Evolutionary conservation across 2,329 filamentous ascomycete genomes (phyloP).

Genomic region (Calonectria hongkongensis): DNA sequence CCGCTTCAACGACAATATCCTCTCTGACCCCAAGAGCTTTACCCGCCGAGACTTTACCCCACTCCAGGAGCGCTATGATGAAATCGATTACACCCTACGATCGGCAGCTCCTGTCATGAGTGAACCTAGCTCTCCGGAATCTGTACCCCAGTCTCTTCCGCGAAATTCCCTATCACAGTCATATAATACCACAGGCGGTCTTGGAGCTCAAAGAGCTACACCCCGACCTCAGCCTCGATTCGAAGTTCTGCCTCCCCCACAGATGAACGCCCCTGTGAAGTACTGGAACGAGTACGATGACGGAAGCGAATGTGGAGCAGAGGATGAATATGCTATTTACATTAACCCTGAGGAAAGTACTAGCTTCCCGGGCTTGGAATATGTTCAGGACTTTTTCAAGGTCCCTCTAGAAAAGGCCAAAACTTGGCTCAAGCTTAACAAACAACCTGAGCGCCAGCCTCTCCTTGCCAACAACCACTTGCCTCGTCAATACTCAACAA

Average conservation of each 20-base stretch:
- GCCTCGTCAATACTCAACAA: conserved; percentile 57
- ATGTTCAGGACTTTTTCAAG: conserved; percentile 72
- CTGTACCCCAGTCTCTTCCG: conserved; percentile 43
- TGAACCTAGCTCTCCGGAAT: conserved; percentile 63
- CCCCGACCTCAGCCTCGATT: conserved; percentile 53
- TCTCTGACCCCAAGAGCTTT: conserved; percentile 82
- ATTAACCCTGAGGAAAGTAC: conserved; percentile 80
- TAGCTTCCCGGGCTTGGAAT: conserved; percentile 78
- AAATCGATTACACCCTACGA: conserved; percentile 69
- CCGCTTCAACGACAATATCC: conserved; percentile 80
- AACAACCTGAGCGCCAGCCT: conserved; percentile 55
- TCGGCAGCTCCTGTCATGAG: conserved; percentile 65
- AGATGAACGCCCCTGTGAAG: conserved; percentile 58
- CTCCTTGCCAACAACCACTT: conserved; percentile 55
- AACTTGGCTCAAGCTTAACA: conserved; percentile 66
- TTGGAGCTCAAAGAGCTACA: conserved; percentile 54
- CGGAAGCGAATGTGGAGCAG: conserved; percentile 80
- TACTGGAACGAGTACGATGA: conserved; percentile 95
- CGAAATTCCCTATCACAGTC: conserved; percentile 41
- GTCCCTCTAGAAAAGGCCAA: conserved; percentile 71
- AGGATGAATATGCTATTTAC: conserved; percentile 81
- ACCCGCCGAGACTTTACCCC: conserved; percentile 78
- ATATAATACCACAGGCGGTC: conserved; percentile 20
- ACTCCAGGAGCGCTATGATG: conserved; percentile 71
- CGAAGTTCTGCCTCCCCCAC: conserved; percentile 57